Percentiles rank a stretch among this genome's conserved stretches.
Conservation (phyloP, 1,284 basidiomycete genomes). For the Coniophora puteana region DNA sequence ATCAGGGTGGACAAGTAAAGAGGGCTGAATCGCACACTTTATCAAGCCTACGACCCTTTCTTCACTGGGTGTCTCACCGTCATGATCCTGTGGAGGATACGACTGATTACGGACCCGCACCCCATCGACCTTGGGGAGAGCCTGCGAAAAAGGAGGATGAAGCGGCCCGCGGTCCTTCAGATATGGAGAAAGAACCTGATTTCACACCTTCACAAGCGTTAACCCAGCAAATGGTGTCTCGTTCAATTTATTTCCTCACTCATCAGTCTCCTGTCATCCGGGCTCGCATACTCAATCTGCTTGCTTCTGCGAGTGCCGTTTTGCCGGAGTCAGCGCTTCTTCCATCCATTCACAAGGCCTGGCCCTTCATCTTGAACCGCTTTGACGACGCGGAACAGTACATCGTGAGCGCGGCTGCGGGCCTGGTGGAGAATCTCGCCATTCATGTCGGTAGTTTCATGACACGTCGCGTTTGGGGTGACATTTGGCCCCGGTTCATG, state of each 20-base stretch:
- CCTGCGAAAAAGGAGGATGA: constrained; percentile 21
- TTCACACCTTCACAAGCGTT: constrained; percentile 70
- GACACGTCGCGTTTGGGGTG: constrained; percentile 79
- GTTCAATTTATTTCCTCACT: constrained; percentile 87
- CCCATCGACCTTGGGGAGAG: constrained; percentile 50
- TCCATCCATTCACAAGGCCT: constrained; percentile 79
- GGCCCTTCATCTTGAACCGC: constrained; percentile 87
- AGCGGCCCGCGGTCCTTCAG: constrained; percentile 21
- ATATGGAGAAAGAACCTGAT: constrained; percentile 38
- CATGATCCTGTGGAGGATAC: constrained; percentile 36
- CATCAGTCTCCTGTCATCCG: constrained; percentile 83
- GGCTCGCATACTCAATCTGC: constrained; percentile 71
- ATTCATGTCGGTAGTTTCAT: constrained; percentile 78
- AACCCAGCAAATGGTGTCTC: constrained; percentile 79
- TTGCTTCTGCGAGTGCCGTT: constrained; percentile 71
- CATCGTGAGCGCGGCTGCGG: constrained; percentile 73
- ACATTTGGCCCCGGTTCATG: constrained; percentile 83
- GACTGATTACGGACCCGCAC: constrained; percentile 58
- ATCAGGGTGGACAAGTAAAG: constrained; percentile 16
- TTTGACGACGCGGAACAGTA: constrained; percentile 70
- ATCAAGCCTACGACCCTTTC: constrained; percentile 44
- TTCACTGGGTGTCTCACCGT: constrained; percentile 62
- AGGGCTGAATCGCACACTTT: constrained; percentile 15
- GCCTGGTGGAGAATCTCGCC: constrained; percentile 66
- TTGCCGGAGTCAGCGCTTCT: constrained; percentile 75